Base-by-base conservation (phyloP, 352 stramenopile genomes). In the Globisporangium middletonii region DNA sequence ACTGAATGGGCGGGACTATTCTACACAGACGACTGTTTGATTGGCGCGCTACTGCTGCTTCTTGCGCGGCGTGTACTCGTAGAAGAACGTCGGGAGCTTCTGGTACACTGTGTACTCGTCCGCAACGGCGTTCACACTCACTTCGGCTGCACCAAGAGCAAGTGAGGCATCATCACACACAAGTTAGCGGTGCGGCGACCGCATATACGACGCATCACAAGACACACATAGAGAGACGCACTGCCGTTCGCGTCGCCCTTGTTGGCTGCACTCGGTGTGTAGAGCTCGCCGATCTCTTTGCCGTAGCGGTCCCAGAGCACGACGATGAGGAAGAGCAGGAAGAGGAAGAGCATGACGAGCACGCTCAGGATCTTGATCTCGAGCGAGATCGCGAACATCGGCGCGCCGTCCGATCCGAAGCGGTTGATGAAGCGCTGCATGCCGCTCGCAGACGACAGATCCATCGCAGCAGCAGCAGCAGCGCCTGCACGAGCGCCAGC, bases 71-170 rank as follows among this genome's bases (percentile, higher is more conserved):
- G 83, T 81, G 67, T 92, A 94, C 63, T 94, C 83, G 73, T 94
- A 94, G 65, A 94, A 94, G 58, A 94, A 94, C 18, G 83, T 94
- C 1, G 83, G 83, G 23, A 94, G 66, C 55, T 87, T 92, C 64
- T 92, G 81, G 68, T 94, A 94, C 16, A 91, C 79, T 2, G 81
- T 82, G 64, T 85, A 94, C 60, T 94, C 81, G 66, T 90, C 81
- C 16, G 79, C 73, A 4, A 87, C 81, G 47, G 83, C 77, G 64
- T 91, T 83, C 56, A 83, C 75, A 23, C 82, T 82, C 43, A 75
- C 62, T 15, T 87, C 75, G 69, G 55, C 51, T 67, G 49, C 27
- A 42, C 0, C 15, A 23, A 18, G 1, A 23, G 8, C 4, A 46
- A 18, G 41, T 12, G 2, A 26, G 50, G 37, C 19, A 38, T 19